These are phyloP conservation scores for Aspergillus brunneoviolaceus DNA, from an alignment of 2,329 filamentous ascomycete genomes.

Conservation along the genomic window DNA sequence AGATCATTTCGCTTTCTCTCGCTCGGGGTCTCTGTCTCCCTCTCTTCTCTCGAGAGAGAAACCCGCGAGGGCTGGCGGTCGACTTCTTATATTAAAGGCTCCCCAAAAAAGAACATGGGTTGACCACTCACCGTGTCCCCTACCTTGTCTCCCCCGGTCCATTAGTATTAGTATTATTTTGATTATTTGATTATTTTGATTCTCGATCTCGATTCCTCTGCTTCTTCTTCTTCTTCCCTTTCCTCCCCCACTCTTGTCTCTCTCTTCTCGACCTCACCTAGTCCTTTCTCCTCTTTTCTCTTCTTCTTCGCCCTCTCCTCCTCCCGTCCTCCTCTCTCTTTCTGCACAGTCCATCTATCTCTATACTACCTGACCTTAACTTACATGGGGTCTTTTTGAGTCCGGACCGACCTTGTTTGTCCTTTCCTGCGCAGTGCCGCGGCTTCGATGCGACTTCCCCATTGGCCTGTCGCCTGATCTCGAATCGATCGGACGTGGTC, in stretches of 20 bases:
- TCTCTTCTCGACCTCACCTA: conserved; percentile 4
- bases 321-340: neutral
- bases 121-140: neutral
- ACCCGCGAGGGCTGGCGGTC: neutral
- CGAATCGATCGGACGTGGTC: conserved; percentile 21
- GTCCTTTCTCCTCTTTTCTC: neutral
- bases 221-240: neutral
- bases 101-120: neutral
- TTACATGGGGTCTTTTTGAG: neutral
- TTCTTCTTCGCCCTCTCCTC: neutral
- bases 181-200: neutral
- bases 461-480: conserved; percentile 17
- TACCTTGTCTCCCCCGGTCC: no score
- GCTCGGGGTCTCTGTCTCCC: neutral
- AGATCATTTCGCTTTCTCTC: conserved; percentile 1
- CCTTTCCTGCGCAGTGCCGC: neutral
- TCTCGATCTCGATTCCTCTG: conserved; percentile 2
- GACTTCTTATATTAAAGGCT: neutral
- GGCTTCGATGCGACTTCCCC: conserved; percentile 14
- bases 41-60: neutral
- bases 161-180: neutral
- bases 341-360: neutral
- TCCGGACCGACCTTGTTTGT: neutral
- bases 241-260: neutral
- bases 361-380: no score